phyloP scores from a whole-genome alignment of 2,329 filamentous ascomycete genomes.

The Herpotrichia juniperi region DNA sequence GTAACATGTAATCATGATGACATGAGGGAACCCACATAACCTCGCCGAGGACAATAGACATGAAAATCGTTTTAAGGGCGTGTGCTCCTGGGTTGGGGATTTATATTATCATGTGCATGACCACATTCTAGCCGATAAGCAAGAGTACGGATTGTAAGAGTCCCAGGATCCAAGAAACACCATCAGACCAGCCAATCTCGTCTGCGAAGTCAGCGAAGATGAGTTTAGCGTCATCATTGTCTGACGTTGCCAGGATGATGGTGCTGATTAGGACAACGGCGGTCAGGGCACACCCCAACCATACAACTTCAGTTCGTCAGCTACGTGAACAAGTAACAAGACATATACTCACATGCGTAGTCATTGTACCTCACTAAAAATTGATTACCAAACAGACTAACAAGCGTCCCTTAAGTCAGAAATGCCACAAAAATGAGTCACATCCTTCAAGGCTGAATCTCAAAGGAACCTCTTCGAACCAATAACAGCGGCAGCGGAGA shows the following conservation, averaged over 20 bases:
- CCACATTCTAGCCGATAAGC: constrained; percentile 53
- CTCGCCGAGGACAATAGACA: constrained; percentile 52
- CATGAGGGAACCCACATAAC: constrained; percentile 42
- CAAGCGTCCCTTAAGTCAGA: constrained; percentile 43
- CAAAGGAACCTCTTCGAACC: constrained; percentile 48
- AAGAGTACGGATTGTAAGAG: constrained; percentile 44
- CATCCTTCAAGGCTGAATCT: constrained; percentile 47
- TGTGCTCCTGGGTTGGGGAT: constrained; percentile 52
- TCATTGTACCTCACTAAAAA: constrained; percentile 50
- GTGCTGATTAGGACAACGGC: constrained; percentile 53
- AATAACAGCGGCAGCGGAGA: constrained; percentile 51
- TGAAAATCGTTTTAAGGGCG: constrained; percentile 52
- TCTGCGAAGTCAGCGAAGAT: constrained; percentile 56
- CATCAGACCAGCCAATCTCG: constrained; percentile 38
- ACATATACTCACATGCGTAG: constrained; percentile 39
- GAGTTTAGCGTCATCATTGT: constrained; percentile 52
- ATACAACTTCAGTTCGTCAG: constrained; percentile 7
- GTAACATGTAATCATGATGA: not conserved
- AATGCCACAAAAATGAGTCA: constrained; percentile 53
- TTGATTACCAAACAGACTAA: constrained; percentile 52
- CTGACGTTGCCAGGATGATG: constrained; percentile 50
- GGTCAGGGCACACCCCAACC: not conserved
- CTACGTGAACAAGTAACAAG: constrained; percentile 50
- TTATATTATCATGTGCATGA: constrained; percentile 55
- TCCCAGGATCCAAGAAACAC: constrained; percentile 56